These are phyloP conservation scores for Aspergillus heteromorphus DNA, from an alignment of 495 filamentous ascomycete species.

Conservation along the genomic window DNA sequence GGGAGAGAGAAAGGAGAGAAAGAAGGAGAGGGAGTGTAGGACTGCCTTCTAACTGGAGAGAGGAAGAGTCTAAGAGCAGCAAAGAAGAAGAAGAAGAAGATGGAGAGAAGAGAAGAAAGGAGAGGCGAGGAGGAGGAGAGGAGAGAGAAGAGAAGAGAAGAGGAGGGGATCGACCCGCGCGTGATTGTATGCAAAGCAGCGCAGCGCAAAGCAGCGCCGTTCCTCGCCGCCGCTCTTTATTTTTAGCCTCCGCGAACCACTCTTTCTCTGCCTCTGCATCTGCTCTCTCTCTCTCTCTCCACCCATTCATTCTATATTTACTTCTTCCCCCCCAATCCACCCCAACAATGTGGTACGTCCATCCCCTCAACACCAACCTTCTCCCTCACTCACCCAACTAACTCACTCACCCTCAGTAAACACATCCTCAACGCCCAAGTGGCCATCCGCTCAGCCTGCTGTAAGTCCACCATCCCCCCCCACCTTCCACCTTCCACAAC, in stretches of 20 bases:
- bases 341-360: constrained; percentile 9
- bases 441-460: constrained; percentile 90
- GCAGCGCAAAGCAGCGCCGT: neutral
- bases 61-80: neutral
- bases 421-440: constrained; percentile 98
- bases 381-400: constrained; percentile 1
- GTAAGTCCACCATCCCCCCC: constrained; percentile 44
- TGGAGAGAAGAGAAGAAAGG: neutral
- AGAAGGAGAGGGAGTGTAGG: constrained; percentile 1
- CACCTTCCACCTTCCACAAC: neutral
- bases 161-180: neutral
- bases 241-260: constrained; percentile 11
- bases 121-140: neutral
- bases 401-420: constrained; percentile 76
- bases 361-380: neutral
- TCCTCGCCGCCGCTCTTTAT: constrained; percentile 10
- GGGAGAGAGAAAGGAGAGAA: neutral
- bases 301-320: neutral
- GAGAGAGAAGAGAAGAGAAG: neutral
- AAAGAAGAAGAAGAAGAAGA: constrained; percentile 17
- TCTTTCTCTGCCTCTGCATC: neutral
- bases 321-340: neutral
- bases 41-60: constrained; percentile 1
- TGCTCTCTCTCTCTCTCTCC: no score
- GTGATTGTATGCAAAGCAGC: neutral